Percentiles rank a stretch among this genome's conserved stretches.
phyloP scores from a whole-genome alignment of 257 asterid genomes.

The Ballota nigra region DNA sequence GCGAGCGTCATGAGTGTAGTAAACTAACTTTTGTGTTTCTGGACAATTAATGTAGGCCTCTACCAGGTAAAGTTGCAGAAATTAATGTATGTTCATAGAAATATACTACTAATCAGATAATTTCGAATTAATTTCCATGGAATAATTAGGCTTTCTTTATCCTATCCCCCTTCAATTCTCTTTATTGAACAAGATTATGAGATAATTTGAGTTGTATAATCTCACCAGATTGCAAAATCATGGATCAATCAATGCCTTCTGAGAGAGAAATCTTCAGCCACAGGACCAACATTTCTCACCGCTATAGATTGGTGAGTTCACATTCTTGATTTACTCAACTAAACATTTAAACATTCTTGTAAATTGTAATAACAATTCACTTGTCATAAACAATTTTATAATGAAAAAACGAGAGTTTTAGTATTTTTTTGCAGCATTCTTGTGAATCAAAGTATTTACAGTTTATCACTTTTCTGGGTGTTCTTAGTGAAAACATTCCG shows the following conservation, averaged over 20 bases:
- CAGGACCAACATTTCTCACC: slow-evolving; percentile 59
- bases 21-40: slow-evolving; percentile 1
- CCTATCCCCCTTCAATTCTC: no score
- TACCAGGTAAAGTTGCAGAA: neutral
- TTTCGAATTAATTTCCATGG: neutral
- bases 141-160: neutral
- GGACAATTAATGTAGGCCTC: no score
- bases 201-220: neutral
- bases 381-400: no score
- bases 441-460: no score
- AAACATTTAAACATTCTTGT: neutral
- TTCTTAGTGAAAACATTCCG: no score
- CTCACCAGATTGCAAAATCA: neutral
- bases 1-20: neutral
- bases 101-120: neutral
- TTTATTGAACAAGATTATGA: neutral
- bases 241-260: slow-evolving; percentile 35
- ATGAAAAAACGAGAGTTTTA: no score
- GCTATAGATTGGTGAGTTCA: slow-evolving; percentile 52
- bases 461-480: no score
- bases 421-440: neutral
- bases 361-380: neutral
- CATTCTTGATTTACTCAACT: neutral
- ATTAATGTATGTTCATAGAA: neutral
- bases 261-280: slow-evolving; percentile 48